phyloP scores from a whole-genome alignment of 306 rosid species.

The Carpinus viminea region DNA sequence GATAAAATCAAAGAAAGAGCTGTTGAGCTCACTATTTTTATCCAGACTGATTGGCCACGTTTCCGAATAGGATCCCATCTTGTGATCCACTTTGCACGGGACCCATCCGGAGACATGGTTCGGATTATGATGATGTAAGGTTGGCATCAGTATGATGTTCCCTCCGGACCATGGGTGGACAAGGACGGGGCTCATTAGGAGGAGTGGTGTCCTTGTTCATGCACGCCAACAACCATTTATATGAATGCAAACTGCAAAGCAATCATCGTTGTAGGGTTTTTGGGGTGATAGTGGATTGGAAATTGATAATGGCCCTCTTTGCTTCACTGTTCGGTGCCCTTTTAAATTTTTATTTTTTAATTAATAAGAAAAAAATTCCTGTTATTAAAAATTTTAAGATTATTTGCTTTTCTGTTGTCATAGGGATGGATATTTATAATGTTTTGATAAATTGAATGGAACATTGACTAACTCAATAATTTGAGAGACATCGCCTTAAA shows the following conservation, averaged over 20 bases:
- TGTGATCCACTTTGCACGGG: slow-evolving; percentile 19
- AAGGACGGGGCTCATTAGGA: slow-evolving; percentile 20
- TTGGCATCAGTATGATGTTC: slow-evolving; percentile 54
- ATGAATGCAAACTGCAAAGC: slow-evolving; percentile 20
- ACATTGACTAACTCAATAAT: too few relatives aligned
- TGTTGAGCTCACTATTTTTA: slow-evolving; percentile 7
- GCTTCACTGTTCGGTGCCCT: slow-evolving; percentile 19
- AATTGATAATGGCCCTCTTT: slow-evolving; percentile 31
- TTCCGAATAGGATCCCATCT: neutral
- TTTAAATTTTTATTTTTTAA: too few relatives aligned
- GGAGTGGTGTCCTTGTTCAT: slow-evolving; percentile 25
- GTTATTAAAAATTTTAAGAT: too few relatives aligned
- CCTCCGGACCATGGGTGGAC: slow-evolving; percentile 18
- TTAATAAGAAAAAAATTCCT: too few relatives aligned
- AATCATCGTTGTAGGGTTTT: slow-evolving; percentile 46
- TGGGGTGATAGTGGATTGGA: slow-evolving; percentile 42
- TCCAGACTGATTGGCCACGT: neutral
- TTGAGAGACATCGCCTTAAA: too few relatives aligned
- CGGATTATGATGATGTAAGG: slow-evolving; percentile 43
- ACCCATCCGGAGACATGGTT: neutral
- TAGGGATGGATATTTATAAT: too few relatives aligned
- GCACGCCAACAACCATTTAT: slow-evolving; percentile 49
- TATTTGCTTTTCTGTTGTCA: too few relatives aligned
- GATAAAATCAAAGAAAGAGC: slow-evolving; percentile 10
- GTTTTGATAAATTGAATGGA: too few relatives aligned